Percentiles rank a stretch among this genome's conserved stretches.
These are phyloP conservation scores for Paramecium pentaurelia DNA, from an alignment of 73 alveolate species.

Conservation along the genomic window DNA sequence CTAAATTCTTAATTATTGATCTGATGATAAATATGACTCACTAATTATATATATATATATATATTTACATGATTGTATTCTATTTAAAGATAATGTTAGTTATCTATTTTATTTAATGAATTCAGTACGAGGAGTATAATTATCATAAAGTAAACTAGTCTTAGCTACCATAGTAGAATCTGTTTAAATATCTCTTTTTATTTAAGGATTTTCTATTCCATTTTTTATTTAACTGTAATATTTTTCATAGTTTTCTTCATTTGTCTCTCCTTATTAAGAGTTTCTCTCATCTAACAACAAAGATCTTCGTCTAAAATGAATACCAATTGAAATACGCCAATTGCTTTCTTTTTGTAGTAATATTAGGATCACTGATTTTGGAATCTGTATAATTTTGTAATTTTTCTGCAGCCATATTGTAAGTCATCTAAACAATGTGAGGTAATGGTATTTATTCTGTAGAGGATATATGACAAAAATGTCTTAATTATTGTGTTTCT, in stretches of 20 bases:
- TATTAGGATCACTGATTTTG: not conserved
- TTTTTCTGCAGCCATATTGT: not conserved
- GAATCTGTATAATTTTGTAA: not conserved
- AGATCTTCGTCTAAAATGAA: not conserved
- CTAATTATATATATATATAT: not conserved
- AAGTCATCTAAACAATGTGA: not conserved
- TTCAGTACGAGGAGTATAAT: not conserved
- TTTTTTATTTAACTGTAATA: not conserved
- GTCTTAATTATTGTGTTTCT: not conserved
- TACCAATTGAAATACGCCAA: not conserved
- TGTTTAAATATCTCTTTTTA: not conserved
- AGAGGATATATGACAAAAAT: not conserved
- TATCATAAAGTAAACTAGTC: not conserved
- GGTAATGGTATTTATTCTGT: not conserved
- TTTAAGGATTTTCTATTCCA: not conserved
- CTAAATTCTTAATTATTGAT: not conserved
- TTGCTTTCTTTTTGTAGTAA: not conserved
- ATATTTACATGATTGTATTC: constrained; percentile 1
- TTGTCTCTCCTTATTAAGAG: not conserved
- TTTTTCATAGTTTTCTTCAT: not conserved
- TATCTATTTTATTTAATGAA: not conserved
- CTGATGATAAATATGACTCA: not conserved
- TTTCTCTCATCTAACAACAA: not conserved
- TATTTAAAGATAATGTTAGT: not conserved
- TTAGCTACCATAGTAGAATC: not conserved